Evolutionary conservation across 2,329 filamentous ascomycete genomes (phyloP).

Genomic region (Colletotrichum falcatum): DNA sequence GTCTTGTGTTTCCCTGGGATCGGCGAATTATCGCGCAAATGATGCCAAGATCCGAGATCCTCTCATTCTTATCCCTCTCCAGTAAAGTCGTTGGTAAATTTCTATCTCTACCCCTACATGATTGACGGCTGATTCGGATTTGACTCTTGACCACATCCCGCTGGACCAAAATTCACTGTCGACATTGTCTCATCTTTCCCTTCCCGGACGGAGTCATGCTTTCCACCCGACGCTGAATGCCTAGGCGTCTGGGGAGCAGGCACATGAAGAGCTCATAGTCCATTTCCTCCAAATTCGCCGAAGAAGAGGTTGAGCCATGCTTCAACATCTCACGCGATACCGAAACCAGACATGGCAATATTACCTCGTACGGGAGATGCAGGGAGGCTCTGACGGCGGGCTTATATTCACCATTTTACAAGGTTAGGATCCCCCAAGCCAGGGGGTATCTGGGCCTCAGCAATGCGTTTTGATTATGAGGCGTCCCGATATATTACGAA

Average conservation of each 20-base stretch:
- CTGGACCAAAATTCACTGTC: not conserved
- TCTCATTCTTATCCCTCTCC: not conserved
- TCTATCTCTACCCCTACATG: not conserved
- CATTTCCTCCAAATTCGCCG: not conserved
- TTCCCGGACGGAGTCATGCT: not conserved
- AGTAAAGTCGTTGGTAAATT: not conserved
- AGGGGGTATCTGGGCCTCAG: slow-evolving; percentile 61
- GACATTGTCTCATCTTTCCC: not conserved
- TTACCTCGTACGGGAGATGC: slow-evolving; percentile 7
- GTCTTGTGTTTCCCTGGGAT: too few species aligned
- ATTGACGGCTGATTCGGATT: not conserved
- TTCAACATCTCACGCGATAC: not conserved
- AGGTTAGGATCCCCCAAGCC: too few species aligned
- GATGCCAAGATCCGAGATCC: not conserved
- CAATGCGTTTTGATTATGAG: slow-evolving; percentile 56
- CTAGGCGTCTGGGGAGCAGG: not conserved
- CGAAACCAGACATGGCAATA: slow-evolving; percentile 9
- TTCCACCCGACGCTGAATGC: not conserved
- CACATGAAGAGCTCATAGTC: not conserved
- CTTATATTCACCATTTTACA: too few species aligned
- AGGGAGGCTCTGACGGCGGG: too few species aligned
- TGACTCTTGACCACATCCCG: not conserved
- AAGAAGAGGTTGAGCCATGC: not conserved
- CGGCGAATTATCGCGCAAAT: not conserved
- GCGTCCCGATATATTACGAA: slow-evolving; percentile 50